Base-by-base conservation (phyloP, 1,284 basidiomycete species). In the Cryptococcus maquisensis region DNA sequence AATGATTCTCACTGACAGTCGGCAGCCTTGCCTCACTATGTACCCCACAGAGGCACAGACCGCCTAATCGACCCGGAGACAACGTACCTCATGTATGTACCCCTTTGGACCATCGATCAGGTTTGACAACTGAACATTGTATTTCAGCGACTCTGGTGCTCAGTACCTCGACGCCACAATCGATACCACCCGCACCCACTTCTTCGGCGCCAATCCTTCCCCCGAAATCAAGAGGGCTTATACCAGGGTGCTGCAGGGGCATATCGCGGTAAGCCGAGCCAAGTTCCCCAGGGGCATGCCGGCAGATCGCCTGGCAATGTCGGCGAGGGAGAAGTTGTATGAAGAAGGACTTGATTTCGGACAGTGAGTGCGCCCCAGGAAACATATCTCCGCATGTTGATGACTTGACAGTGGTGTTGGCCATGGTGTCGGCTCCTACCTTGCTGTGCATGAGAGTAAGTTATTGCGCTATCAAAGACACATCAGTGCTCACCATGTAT, bases 201-300 rank as follows among this genome's bases (percentile, higher is more conserved):
- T 93, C 78, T 91, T 96, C 71, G 93, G 92, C 44, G 82, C 84
- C 38, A 88, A 89, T 6, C 86, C 86, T 4, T 64, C 80, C 2
- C 88, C 91, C 62, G 86, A 93, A 73, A 57, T 75, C 56, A 87
- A 85, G 67, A 86, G 94, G 59, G 92, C 93, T 1, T 98, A 87
- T 72, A 98, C 96, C 16, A 81, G 92, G 23, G 96, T 98, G 24
- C 76, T 98, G 50, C 95, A 98, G 76, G 95, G 95, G 4, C 95
- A 98, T 78, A 94, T 98, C 63, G 90, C 91, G 38, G 91, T 96
- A 62, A 90, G 94, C 75, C 84, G 80, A 58, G 87, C 87, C 3
- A 80, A 91, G 28, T 98, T 95, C 80, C 94, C 93, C 20, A 83
- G 86, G 70, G 89, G 89, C 8, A 93, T 90, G 1, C 86, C 86